Percentiles rank a stretch among this genome's conserved stretches.
Evolutionary conservation across 768 basidiomycete genomes (phyloP).

Genomic region (Candolleomyces efflorescens): DNA sequence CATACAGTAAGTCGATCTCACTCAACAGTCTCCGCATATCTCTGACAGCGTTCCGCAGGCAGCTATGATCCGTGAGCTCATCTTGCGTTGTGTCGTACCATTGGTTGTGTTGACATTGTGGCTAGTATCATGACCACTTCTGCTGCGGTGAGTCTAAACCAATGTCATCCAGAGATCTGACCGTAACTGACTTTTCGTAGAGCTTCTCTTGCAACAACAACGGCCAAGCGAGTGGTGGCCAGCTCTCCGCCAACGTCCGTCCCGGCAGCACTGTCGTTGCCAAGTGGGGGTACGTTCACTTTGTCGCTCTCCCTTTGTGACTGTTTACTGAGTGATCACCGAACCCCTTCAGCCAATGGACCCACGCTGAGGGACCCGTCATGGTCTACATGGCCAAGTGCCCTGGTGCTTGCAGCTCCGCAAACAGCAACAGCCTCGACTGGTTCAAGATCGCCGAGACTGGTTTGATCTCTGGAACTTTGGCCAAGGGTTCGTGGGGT

Average conservation of each 20-base stretch:
- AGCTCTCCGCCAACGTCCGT: slow-evolving; percentile 30
- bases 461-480: slow-evolving; percentile 29
- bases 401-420: background rate
- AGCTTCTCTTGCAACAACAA: slow-evolving; percentile 34
- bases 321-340: background rate
- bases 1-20: slow-evolving; percentile 21
- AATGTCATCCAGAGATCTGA: background rate
- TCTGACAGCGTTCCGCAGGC: background rate
- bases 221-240: slow-evolving; percentile 24
- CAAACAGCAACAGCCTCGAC: background rate
- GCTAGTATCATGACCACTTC: slow-evolving; percentile 22
- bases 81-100: background rate
- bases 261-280: slow-evolving; percentile 30
- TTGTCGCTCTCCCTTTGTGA: background rate
- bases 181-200: slow-evolving; percentile 6
- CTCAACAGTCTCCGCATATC: background rate
- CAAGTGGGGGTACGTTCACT: slow-evolving; percentile 25
- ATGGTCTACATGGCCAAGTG: slow-evolving; percentile 34
- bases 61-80: slow-evolving; percentile 24
- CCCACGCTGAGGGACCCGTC: slow-evolving; percentile 31
- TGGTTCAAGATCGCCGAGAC: slow-evolving; percentile 36
- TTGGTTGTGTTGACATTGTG: background rate
- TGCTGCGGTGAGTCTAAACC: slow-evolving; percentile 10
- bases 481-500: slow-evolving; percentile 26
- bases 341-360: slow-evolving; percentile 23